Percentiles rank a stretch among this genome's conserved stretches.
These are phyloP conservation scores for Bipolaris zeicola DNA, from an alignment of 2,329 filamentous ascomycete species.

Conservation along the genomic window DNA sequence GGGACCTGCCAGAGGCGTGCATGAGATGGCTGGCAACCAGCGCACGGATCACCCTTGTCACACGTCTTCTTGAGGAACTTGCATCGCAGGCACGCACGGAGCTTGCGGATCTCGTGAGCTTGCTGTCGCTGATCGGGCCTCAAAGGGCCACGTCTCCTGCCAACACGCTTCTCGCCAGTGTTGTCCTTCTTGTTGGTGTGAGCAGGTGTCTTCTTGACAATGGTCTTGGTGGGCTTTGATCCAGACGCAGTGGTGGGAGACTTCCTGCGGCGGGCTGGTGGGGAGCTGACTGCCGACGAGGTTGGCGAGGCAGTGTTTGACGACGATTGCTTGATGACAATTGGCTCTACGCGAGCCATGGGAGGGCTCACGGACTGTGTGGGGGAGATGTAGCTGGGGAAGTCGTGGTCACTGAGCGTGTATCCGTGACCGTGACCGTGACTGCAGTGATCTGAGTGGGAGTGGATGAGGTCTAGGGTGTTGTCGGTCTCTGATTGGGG, in stretches of 20 bases:
- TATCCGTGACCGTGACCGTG: conserved; percentile 36
- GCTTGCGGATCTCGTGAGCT: conserved; percentile 93
- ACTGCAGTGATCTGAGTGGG: conserved; percentile 37
- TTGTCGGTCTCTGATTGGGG: conserved; percentile 70
- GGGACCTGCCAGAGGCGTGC: conserved; percentile 96
- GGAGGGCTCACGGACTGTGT: conserved; percentile 68
- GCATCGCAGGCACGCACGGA: conserved; percentile 90
- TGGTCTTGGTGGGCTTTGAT: conserved; percentile 79
- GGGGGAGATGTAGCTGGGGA: conserved; percentile 49
- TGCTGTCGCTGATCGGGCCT: conserved; percentile 94
- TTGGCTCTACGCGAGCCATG: conserved; percentile 68
- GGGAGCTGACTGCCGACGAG: conserved; percentile 58
- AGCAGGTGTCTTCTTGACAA: conserved; percentile 76
- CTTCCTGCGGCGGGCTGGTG: conserved; percentile 71
- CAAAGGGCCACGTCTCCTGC: conserved; percentile 85
- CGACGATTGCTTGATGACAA: conserved; percentile 70
- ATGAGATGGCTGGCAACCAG: conserved; percentile 93
- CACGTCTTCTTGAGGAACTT: conserved; percentile 99
- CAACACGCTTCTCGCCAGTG: conserved; percentile 84
- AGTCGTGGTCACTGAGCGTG: conserved; percentile 36
- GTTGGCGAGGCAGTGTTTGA: conserved; percentile 64
- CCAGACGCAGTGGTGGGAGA: conserved; percentile 73
- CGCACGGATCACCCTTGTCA: conserved; percentile 95
- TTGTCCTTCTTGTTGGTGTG: conserved; percentile 75
- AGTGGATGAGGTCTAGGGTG: conserved; percentile 33